Evolutionary conservation across 106 monocot genomes (phyloP).

Genomic region (Phalaenopsis equestris): DNA sequence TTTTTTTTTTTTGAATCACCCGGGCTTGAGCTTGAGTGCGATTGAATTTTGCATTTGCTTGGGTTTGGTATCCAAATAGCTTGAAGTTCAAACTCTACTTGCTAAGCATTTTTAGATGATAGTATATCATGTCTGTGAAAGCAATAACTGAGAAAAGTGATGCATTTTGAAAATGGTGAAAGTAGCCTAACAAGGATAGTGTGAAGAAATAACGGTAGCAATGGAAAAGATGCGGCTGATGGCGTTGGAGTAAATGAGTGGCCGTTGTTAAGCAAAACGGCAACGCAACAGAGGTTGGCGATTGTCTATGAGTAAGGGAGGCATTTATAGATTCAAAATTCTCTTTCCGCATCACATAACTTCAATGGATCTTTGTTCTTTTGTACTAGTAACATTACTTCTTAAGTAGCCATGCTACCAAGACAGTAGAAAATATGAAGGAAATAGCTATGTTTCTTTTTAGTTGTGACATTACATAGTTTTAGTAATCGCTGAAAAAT

Average conservation of each 20-base stretch:
- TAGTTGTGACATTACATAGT: neutral
- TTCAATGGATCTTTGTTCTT: neutral
- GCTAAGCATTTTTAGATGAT: too few relatives aligned
- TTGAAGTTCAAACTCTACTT: too few relatives aligned
- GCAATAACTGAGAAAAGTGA: too few relatives aligned
- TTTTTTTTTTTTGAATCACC: too few relatives aligned
- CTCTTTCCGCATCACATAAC: neutral
- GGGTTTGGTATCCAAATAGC: too few relatives aligned
- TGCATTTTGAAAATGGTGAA: too few relatives aligned
- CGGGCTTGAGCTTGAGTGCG: too few relatives aligned
- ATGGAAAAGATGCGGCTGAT: too few relatives aligned
- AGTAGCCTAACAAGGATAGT: neutral
- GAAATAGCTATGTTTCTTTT: neutral
- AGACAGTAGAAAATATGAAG: neutral
- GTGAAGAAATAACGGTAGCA: neutral
- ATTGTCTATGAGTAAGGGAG: neutral
- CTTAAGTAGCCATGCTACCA: neutral
- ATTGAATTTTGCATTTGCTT: too few relatives aligned
- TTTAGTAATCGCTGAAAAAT: neutral
- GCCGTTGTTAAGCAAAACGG: too few relatives aligned
- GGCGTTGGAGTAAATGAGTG: too few relatives aligned
- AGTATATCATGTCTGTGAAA: too few relatives aligned
- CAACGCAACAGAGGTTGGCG: neutral
- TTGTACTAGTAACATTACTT: neutral
- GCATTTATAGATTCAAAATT: neutral